Base-by-base conservation (phyloP, 2,329 filamentous ascomycete genomes). In the Diaporthe ampelina region DNA sequence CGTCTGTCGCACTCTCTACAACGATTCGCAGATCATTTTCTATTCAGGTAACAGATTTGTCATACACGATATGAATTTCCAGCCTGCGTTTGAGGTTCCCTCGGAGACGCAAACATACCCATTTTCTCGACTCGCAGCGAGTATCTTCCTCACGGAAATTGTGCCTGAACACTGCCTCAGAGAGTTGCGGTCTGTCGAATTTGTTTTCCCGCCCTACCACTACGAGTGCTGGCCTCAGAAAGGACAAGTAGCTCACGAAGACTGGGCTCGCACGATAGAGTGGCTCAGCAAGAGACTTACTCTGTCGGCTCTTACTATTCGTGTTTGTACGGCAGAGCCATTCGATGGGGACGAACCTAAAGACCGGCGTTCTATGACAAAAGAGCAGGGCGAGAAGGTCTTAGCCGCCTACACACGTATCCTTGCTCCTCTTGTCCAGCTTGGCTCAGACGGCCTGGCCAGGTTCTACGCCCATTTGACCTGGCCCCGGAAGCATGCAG, bases 21-120 rank as follows among this genome's bases (percentile, higher is more conserved):
- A 65, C 17, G 76, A 77, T 26, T 58, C 72, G 17, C 76, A 74
- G 52, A 17, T 32, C 7, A 59, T 74, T 7, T 74, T 76, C 48
- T 77, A 71, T 29, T 74, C 76, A 1, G 19, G 32, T 1, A 74
- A 74, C 37, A 57, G 57, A 8, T 74, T 74, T 43, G 19, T 74
- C 6, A 40, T 71, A 21, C 26, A 32, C 13, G 48, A 74, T 13
- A 21, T 26, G 10, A 4, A 40, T 7, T 40, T 26, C 2, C 21
- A n/a, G 4, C 45, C 45, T 21, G 3, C 21, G 21, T 50, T 10
- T 6, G 15, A 17, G 29, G 3, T 29, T 13, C 11, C 63, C 52
- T 1, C 13, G 5, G 26, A 48, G 6, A 32, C 37, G 35, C 35
- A n/a, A 19, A 1, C 11, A 24, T 50, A 50, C 21, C 63, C 54